Conservation (phyloP, 305 asterid genomes). For the Fraxinus sp. region DNA sequence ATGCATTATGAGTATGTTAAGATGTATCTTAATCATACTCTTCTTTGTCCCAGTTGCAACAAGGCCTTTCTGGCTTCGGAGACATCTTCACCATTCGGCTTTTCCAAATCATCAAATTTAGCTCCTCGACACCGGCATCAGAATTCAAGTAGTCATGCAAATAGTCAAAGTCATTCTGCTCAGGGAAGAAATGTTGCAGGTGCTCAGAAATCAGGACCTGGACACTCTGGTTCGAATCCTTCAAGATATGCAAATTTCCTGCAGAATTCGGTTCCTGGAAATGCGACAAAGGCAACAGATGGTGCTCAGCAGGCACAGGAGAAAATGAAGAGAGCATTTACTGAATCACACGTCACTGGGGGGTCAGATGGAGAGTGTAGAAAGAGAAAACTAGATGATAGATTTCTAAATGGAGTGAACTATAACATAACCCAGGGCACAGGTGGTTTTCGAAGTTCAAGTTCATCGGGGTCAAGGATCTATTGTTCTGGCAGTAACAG, state of each 20-base stretch:
- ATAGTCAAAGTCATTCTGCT: constrained; percentile 31
- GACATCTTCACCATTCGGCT: constrained; percentile 50
- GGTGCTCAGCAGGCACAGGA: constrained; percentile 65
- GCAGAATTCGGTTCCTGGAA: constrained; percentile 39
- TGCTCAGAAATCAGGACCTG: constrained; percentile 42
- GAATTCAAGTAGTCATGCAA: constrained; percentile 30
- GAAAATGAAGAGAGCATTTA: constrained; percentile 50
- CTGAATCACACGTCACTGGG: constrained; percentile 39
- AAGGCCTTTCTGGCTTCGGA: constrained; percentile 66
- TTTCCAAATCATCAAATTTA: constrained; percentile 21
- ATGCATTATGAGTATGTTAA: constrained; percentile 71
- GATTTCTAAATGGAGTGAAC: constrained; percentile 32
- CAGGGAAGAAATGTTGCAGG: constrained; percentile 41
- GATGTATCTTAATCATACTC: constrained; percentile 59
- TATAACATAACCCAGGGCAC: constrained; percentile 23
- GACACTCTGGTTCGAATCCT: constrained; percentile 30
- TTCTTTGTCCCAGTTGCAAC: constrained; percentile 70
- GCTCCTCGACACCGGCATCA: constrained; percentile 28
- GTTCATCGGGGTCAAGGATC: constrained; percentile 26
- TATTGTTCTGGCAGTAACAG: constrained; percentile 32
- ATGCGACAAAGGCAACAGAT: constrained; percentile 53
- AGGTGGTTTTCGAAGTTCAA: constrained; percentile 21
- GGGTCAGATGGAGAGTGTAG: constrained; percentile 35
- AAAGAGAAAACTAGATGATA: constrained; percentile 44
- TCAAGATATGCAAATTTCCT: constrained; percentile 27